Conservation (phyloP, 2,329 filamentous ascomycete genomes). For the Fusarium sp. region DNA sequence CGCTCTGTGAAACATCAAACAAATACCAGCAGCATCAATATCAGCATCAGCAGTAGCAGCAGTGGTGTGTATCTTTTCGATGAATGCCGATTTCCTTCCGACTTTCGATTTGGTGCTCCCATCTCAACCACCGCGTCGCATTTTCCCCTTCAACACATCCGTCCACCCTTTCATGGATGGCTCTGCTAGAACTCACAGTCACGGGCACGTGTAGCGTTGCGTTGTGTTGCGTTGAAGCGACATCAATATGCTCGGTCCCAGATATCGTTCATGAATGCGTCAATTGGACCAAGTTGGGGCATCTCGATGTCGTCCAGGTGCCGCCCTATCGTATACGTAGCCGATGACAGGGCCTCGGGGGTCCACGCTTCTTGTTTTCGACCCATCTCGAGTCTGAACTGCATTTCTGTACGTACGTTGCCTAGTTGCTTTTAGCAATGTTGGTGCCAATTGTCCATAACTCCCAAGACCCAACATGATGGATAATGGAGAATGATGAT, state of each 20-base stretch:
- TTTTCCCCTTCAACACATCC: not conserved
- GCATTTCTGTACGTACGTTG: slow-evolving; percentile 7
- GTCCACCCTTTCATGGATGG: not conserved
- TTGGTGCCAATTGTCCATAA: slow-evolving; percentile 13
- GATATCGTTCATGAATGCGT: slow-evolving; percentile 33
- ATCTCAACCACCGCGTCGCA: not conserved
- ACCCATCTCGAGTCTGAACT: slow-evolving; percentile 26
- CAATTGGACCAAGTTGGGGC: slow-evolving; percentile 37
- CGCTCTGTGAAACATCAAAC: slow-evolving; percentile 20
- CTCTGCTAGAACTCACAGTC: slow-evolving; percentile 15
- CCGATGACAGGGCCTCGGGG: slow-evolving; percentile 34
- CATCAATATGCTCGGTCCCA: slow-evolving; percentile 22
- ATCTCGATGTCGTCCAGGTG: slow-evolving; percentile 38
- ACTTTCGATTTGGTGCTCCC: not conserved
- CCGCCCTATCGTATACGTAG: slow-evolving; percentile 35
- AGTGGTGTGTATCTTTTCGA: slow-evolving; percentile 1
- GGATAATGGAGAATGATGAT: not conserved
- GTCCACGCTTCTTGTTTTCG: slow-evolving; percentile 33
- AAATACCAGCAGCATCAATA: slow-evolving; percentile 2
- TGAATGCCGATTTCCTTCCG: not conserved
- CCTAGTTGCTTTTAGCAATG: slow-evolving; percentile 18
- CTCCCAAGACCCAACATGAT: not conserved
- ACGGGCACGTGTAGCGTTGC: slow-evolving; percentile 23
- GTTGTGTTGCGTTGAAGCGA: slow-evolving; percentile 26
- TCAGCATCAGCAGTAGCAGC: not conserved